Conservation (phyloP, 2,329 filamentous ascomycete species). For the Ophiostoma tasmaniense region DNA sequence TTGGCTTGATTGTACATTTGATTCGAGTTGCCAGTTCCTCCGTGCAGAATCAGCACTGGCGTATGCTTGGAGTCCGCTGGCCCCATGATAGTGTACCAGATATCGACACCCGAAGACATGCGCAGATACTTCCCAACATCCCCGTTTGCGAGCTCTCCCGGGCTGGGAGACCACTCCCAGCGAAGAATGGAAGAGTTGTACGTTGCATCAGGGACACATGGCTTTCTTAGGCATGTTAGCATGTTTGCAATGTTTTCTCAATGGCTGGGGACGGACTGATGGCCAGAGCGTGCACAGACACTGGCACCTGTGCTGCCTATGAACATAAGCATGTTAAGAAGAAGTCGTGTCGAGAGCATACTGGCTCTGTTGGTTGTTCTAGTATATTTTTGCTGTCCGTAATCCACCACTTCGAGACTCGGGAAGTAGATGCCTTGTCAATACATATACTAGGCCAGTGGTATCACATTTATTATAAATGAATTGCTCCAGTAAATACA, state of each 20-base stretch:
- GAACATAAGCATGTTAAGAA: background rate
- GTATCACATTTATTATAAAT: background rate
- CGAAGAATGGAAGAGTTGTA: constrained; percentile 6
- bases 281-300: background rate
- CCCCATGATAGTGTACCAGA: constrained; percentile 7
- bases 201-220: background rate
- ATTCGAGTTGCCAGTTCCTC: constrained; percentile 5
- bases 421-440: too few relatives aligned
- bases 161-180: constrained; percentile 4
- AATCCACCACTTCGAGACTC: too few relatives aligned
- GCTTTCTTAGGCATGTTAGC: background rate
- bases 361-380: background rate
- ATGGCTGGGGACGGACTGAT: background rate
- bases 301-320: background rate
- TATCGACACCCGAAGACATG: constrained; percentile 3
- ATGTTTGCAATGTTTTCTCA: background rate
- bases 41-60: constrained; percentile 3
- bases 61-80: constrained; percentile 4
- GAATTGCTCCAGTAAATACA: background rate
- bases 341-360: background rate
- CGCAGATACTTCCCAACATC: constrained; percentile 5
- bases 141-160: background rate
- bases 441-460: background rate
- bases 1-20: constrained; percentile 6
- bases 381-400: background rate